Conservation (phyloP, 2,329 filamentous ascomycete species). For the Kalaharituber pfeilii region DNA sequence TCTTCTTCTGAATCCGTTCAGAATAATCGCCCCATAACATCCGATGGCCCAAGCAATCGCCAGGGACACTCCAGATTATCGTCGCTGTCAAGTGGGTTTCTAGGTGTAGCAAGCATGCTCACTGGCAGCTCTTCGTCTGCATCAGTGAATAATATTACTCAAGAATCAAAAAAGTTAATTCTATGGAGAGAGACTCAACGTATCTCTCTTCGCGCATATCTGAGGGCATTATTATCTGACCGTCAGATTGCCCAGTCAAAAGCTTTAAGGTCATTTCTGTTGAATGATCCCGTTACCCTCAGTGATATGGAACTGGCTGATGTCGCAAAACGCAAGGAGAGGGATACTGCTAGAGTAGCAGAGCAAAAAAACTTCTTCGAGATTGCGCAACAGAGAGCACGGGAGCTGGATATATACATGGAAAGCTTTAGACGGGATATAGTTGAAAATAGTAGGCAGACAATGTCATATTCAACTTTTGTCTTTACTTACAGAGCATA, state of each 20-base stretch:
- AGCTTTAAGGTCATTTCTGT: slow-evolving; percentile 71
- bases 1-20: slow-evolving; percentile 48
- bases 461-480: neutral
- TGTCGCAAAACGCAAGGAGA: slow-evolving; percentile 57
- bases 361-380: slow-evolving; percentile 94
- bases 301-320: slow-evolving; percentile 73
- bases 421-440: slow-evolving; percentile 56
- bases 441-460: slow-evolving; percentile 49
- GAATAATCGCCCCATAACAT: slow-evolving; percentile 12
- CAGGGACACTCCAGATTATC: neutral
- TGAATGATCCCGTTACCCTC: slow-evolving; percentile 49
- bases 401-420: slow-evolving; percentile 95
- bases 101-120: neutral
- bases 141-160: slow-evolving; percentile 1
- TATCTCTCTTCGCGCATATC: slow-evolving; percentile 74
- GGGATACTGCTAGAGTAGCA: slow-evolving; percentile 76
- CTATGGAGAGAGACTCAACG: slow-evolving; percentile 79
- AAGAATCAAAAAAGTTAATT: slow-evolving; percentile 29
- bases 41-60: neutral
- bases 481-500: neutral
- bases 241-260: slow-evolving; percentile 66
- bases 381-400: slow-evolving; percentile 73
- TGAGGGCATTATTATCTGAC: slow-evolving; percentile 74
- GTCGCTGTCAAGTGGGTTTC: neutral
- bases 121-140: neutral